Evolutionary conservation across 2,329 filamentous ascomycete species (phyloP).

Genomic region (Colletotrichum costaricense): DNA sequence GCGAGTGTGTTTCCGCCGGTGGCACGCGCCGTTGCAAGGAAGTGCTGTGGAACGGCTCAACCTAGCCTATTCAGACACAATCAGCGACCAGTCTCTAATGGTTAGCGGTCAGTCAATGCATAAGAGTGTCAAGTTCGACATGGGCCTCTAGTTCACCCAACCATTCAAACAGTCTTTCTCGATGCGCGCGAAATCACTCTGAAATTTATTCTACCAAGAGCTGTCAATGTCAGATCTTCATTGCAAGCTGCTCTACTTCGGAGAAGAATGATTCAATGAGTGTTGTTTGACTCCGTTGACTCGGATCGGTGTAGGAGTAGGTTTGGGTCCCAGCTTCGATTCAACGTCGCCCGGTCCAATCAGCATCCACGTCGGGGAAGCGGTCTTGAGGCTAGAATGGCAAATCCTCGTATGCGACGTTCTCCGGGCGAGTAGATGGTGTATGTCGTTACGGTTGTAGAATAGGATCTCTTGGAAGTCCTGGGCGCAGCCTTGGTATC

Average conservation of each 20-base stretch:
- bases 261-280: not conserved
- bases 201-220: not conserved
- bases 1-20: not conserved
- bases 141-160: not conserved
- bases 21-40: not conserved
- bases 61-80: not conserved
- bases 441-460: not conserved
- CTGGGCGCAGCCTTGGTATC: conserved; percentile 34
- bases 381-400: not conserved
- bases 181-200: not conserved
- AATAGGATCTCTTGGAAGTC: conserved; percentile 28
- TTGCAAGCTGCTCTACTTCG: not conserved
- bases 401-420: conserved; percentile 3
- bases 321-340: not conserved
- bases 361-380: not conserved
- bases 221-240: conserved; percentile 12
- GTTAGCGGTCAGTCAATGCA: not conserved
- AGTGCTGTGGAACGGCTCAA: not conserved
- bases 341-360: conserved; percentile 18
- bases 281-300: not conserved
- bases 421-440: not conserved
- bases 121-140: not conserved
- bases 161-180: not conserved
- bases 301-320: not conserved
- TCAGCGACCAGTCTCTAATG: not conserved